These are phyloP conservation scores for Penicillium sp. DNA, from an alignment of 2,329 filamentous ascomycete genomes.

Conservation along the genomic window DNA sequence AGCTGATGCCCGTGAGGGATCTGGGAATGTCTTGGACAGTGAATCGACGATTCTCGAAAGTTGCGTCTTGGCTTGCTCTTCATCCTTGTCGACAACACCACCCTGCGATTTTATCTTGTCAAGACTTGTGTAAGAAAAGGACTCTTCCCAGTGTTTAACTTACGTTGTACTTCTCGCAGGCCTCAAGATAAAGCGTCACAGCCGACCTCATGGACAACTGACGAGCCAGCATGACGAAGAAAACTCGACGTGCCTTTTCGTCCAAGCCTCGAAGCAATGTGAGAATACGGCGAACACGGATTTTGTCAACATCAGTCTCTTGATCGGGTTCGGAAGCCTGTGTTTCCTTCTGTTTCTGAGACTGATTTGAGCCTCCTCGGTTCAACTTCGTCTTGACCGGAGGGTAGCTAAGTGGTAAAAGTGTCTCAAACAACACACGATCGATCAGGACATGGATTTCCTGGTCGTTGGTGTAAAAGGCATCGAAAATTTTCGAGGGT, in stretches of 20 bases:
- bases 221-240: slow-evolving; percentile 78
- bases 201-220: slow-evolving; percentile 72
- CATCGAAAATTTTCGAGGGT: slow-evolving; percentile 79
- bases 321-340: slow-evolving; percentile 38
- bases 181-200: slow-evolving; percentile 70
- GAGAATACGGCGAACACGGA: slow-evolving; percentile 80
- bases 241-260: slow-evolving; percentile 73
- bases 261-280: slow-evolving; percentile 77
- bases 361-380: slow-evolving; percentile 48
- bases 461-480: slow-evolving; percentile 82
- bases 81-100: slow-evolving; percentile 69
- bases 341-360: slow-evolving; percentile 53
- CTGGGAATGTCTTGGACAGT: slow-evolving; percentile 71
- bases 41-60: slow-evolving; percentile 71
- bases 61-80: slow-evolving; percentile 63
- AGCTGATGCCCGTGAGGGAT: slow-evolving; percentile 65
- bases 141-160: too few species aligned
- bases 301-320: slow-evolving; percentile 53
- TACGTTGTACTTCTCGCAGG: slow-evolving; percentile 82
- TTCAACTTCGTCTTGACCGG: slow-evolving; percentile 58
- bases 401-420: slow-evolving; percentile 88
- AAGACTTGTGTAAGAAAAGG: too few species aligned
- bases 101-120: slow-evolving; percentile 56
- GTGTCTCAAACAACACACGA: slow-evolving; percentile 77
- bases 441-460: slow-evolving; percentile 84